phyloP scores from a whole-genome alignment of 2,329 filamentous ascomycete genomes.

The Karstenula rhodostoma region DNA sequence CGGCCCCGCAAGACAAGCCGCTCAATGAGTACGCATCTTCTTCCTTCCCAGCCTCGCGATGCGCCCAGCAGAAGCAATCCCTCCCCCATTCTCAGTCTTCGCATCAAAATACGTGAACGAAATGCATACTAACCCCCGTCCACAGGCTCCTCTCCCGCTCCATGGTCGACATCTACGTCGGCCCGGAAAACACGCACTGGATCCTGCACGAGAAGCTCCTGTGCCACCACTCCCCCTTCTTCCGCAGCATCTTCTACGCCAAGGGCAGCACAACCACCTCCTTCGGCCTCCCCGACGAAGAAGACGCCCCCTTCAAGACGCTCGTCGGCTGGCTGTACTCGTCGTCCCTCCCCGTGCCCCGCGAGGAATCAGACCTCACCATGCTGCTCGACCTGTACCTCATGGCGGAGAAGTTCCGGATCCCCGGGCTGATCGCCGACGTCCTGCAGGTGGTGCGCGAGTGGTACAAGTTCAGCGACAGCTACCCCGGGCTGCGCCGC shows the following conservation, averaged over 20 bases:
- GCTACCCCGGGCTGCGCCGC: constrained; percentile 60
- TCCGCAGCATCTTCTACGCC: constrained; percentile 60
- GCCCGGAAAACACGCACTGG: constrained; percentile 63
- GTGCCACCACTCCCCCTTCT: constrained; percentile 63
- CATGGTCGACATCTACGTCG: constrained; percentile 66
- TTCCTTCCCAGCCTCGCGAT: background rate
- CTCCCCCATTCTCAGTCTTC: no score
- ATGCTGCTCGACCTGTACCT: constrained; percentile 63
- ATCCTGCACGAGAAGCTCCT: constrained; percentile 65
- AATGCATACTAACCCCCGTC: background rate
- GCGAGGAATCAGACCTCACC: constrained; percentile 60
- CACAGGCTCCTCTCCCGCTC: constrained; percentile 61
- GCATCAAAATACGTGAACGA: background rate
- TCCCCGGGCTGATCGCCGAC: constrained; percentile 56
- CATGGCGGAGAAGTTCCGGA: constrained; percentile 62
- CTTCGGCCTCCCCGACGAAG: constrained; percentile 62
- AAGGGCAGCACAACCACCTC: constrained; percentile 44
- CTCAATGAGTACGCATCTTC: constrained; percentile 43
- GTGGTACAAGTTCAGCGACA: constrained; percentile 62
- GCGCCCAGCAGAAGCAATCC: no score
- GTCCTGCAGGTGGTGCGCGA: constrained; percentile 59
- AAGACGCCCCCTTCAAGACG: constrained; percentile 60
- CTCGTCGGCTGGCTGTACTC: constrained; percentile 65
- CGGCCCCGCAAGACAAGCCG: constrained; percentile 38
- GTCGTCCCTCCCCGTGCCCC: constrained; percentile 55